Base-by-base conservation (phyloP, 805 yeast species). In the Candida orba region DNA sequence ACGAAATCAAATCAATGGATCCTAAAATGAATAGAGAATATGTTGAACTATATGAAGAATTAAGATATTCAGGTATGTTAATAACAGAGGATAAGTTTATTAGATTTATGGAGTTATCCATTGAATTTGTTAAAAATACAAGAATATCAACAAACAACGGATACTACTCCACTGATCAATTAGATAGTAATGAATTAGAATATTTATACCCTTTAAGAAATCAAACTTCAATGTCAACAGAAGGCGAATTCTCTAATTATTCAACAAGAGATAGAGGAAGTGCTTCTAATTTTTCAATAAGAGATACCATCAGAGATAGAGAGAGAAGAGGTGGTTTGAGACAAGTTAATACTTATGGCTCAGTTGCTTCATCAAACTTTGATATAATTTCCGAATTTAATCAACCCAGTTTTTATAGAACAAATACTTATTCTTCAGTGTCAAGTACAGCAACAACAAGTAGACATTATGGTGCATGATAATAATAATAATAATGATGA, bases 61-160 rank as follows among this genome's bases (percentile, higher is more conserved):
- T 82, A 32, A 67, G 87, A 46, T 89, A 79, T 60, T 75, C 91
- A 6, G 84, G 85, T 3, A 60, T 67, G 17, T 69, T 77, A 15
- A 76, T 87, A 15, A 62, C 73, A 1, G 79, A 81, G 49, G 67
- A 64, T 4, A 82, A 81, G 34, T 78, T 89, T 54, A 61, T 76
- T 25, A 71, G 67, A 35, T 79, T 86, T 54, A 75, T 88, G 69
- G 69, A 68, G 36, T 52, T 64, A 5, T 69, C 64, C 7, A 59
- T 67, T 8, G 62, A 54, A 30, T 60, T 67, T 37, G 52, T 62
- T 6, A 67, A 66, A 29, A 27, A 29, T n/a, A 37, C 48, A 17
- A 50, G 50, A 33, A 6, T 34, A 8, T 47, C 45, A 8, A 35
- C 49, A 10, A 39, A 47, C 9, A 38, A 40, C 6, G 39, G 33